Evolutionary conservation across 2,329 filamentous ascomycete genomes (phyloP).

Genomic region (Rhexocercosporidium sp.): DNA sequence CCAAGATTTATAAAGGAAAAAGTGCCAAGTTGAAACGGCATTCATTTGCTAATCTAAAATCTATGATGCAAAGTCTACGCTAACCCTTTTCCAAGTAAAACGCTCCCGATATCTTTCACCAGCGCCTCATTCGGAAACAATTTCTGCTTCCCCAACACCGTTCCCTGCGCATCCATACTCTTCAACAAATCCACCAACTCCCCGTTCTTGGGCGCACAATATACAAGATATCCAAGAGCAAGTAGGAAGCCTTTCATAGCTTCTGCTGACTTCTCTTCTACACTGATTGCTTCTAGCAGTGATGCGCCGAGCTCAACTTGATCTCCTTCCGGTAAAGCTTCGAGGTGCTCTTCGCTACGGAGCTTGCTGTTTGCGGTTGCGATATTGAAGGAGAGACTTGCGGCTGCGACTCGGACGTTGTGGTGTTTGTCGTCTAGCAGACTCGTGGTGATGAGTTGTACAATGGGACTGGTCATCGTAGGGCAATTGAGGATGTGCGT

Average conservation of each 20-base stretch:
- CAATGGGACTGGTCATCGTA: conserved; percentile 61
- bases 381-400: conserved; percentile 84
- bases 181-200: conserved; percentile 81
- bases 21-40: not conserved
- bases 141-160: conserved; percentile 62
- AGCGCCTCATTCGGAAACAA: conserved; percentile 63
- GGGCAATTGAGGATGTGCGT: conserved; percentile 62
- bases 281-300: conserved; percentile 72
- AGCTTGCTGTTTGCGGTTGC: conserved; percentile 71
- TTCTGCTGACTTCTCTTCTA: conserved; percentile 67
- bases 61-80: conserved; percentile 23
- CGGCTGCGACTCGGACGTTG: conserved; percentile 79
- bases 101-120: conserved; percentile 54
- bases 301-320: conserved; percentile 85
- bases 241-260: conserved; percentile 78
- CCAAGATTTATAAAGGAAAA: not conserved
- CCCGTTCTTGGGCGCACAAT: conserved; percentile 70
- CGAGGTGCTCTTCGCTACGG: conserved; percentile 60
- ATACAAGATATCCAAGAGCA: conserved; percentile 77
- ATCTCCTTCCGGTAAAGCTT: conserved; percentile 68
- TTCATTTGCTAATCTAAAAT: conserved; percentile 4
- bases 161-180: conserved; percentile 75
- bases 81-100: conserved; percentile 47
- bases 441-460: conserved; percentile 74
- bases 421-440: conserved; percentile 78